A percentile compares a stretch with the other conserved stretches of the same genome.
Conservation (phyloP, 2,329 filamentous ascomycete species). For the Endothia cerciana region DNA sequence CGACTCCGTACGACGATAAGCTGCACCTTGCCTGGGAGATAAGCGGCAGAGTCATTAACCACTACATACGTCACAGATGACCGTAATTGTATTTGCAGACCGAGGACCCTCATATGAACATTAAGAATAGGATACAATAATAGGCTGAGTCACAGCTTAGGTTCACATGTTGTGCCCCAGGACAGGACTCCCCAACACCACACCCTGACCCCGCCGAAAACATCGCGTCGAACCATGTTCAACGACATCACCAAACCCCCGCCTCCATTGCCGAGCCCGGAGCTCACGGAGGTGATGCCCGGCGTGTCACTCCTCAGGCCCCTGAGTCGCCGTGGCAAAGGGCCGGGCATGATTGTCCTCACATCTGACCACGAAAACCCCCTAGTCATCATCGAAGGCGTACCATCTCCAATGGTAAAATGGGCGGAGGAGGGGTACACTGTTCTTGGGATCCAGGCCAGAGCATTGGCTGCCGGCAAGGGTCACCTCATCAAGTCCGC, state of each 20-base stretch:
- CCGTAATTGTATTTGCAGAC: not conserved
- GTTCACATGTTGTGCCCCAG: not conserved
- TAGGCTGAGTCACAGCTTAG: not conserved
- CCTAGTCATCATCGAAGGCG: constrained; percentile 20
- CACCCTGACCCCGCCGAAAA: not conserved
- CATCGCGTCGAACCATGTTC: constrained; percentile 5
- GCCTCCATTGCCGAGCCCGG: constrained; percentile 23
- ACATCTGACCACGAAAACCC: constrained; percentile 27
- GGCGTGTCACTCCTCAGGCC: constrained; percentile 29
- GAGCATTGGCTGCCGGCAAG: constrained; percentile 6
- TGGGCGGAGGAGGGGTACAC: constrained; percentile 30
- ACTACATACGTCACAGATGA: too few relatives aligned
- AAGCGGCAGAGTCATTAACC: not conserved
- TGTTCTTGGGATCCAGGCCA: constrained; percentile 27
- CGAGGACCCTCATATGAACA: not conserved
- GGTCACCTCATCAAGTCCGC: constrained; percentile 13
- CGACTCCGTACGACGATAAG: not conserved
- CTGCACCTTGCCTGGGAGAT: not conserved
- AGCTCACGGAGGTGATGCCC: constrained; percentile 20
- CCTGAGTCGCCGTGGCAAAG: constrained; percentile 36
- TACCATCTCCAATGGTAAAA: constrained; percentile 25
- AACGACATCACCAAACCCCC: constrained; percentile 29
- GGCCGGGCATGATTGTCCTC: constrained; percentile 35
- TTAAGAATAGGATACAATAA: not conserved
- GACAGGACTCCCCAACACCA: not conserved